Evolutionary conservation across 176 grass and related monocot genomes (phyloP).

Genomic region (Aegilops sharonensis): DNA sequence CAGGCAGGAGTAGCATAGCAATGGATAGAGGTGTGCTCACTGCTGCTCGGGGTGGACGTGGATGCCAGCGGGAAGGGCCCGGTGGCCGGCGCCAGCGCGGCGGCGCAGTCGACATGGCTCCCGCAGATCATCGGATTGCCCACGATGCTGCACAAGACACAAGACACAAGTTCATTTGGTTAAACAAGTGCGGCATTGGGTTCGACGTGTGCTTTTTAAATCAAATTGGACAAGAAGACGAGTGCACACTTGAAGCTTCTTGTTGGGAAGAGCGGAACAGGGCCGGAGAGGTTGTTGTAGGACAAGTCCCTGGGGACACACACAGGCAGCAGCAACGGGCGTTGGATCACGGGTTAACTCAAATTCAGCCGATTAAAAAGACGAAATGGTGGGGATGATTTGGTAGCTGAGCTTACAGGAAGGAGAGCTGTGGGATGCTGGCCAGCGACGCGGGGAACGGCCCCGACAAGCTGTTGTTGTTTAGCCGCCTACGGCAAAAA

Average conservation of each 20-base stretch:
- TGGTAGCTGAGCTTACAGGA: slow-evolving; percentile 44
- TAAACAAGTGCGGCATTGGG: too few relatives aligned
- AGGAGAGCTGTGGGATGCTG: slow-evolving; percentile 71
- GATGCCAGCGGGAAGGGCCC: slow-evolving; percentile 71
- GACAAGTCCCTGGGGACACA: slow-evolving; percentile 70
- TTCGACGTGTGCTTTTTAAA: too few relatives aligned
- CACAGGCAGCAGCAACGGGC: background rate
- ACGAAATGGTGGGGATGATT: background rate
- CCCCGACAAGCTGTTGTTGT: slow-evolving; percentile 96
- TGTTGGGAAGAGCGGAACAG: slow-evolving; percentile 68
- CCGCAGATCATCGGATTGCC: slow-evolving; percentile 94
- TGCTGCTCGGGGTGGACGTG: slow-evolving; percentile 23
- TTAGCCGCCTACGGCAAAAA: slow-evolving; percentile 55
- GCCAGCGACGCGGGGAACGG: slow-evolving; percentile 69
- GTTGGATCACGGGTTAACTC: background rate
- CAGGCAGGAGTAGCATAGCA: background rate
- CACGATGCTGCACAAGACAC: slow-evolving; percentile 57
- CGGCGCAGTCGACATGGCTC: slow-evolving; percentile 51
- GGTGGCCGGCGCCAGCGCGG: slow-evolving; percentile 40
- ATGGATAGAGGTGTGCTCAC: slow-evolving; percentile 26
- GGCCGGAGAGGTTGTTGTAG: slow-evolving; percentile 89
- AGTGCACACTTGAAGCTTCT: slow-evolving; percentile 64
- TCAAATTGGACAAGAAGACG: too few relatives aligned
- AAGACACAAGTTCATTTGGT: too few relatives aligned
- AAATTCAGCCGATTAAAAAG: too few relatives aligned